Evolutionary conservation across 2,329 filamentous ascomycete species (phyloP).

Genomic region (Hypoxylon sp.): DNA sequence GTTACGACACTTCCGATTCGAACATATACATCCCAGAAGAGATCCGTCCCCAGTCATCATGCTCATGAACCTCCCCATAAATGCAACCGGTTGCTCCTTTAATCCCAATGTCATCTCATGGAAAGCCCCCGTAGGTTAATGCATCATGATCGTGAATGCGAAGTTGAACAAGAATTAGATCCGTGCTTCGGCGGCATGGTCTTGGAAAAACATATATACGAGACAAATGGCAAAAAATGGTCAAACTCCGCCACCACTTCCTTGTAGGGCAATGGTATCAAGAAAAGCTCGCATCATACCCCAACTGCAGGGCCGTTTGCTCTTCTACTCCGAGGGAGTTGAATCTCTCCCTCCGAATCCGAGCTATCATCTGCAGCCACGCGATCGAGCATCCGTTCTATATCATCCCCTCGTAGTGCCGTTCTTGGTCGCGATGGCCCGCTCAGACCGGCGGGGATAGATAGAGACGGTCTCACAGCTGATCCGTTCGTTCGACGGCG

Average conservation of each 20-base stretch:
- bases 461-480: conserved; percentile 56
- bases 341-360: conserved; percentile 72
- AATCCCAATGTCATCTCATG: conserved; percentile 41
- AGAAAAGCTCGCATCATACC: conserved; percentile 34
- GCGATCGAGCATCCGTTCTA: conserved; percentile 71
- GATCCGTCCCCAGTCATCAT: conserved; percentile 40
- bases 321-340: conserved; percentile 58
- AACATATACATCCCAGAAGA: conserved; percentile 44
- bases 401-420: conserved; percentile 68
- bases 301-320: conserved; percentile 49
- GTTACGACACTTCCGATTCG: conserved; percentile 18
- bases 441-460: conserved; percentile 66
- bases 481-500: conserved; percentile 61
- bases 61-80: conserved; percentile 48
- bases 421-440: conserved; percentile 58
- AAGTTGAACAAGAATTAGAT: conserved; percentile 37
- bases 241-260: conserved; percentile 19
- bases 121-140: conserved; percentile 44
- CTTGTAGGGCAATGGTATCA: conserved; percentile 9
- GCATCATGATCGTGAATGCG: conserved; percentile 49
- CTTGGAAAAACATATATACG: conserved; percentile 41
- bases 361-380: conserved; percentile 67
- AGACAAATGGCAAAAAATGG: conserved; percentile 33
- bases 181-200: conserved; percentile 14
- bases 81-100: conserved; percentile 47